Percentiles rank a stretch among this genome's conserved stretches.
Evolutionary conservation across 441 rosid species (phyloP).

Genomic region (Hura crepitans): DNA sequence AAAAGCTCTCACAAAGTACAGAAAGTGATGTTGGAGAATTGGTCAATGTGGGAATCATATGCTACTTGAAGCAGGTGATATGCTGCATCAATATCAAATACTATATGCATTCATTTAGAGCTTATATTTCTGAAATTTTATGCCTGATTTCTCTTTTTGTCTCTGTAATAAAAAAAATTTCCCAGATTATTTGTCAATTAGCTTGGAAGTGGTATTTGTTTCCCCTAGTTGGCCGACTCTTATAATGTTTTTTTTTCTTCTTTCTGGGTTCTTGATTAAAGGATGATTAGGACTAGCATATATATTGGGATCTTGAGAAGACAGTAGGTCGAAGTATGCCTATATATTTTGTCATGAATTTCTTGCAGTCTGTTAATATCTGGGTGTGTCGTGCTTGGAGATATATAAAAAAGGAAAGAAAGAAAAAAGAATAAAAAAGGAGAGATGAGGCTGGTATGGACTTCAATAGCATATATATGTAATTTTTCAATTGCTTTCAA

Average conservation of each 20-base stretch:
- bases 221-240: neutral
- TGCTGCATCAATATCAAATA: constrained; percentile 1
- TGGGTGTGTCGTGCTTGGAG: neutral
- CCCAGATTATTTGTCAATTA: neutral
- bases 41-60: constrained; percentile 95
- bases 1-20: constrained; percentile 85
- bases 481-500: constrained; percentile 5
- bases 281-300: neutral
- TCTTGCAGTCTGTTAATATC: neutral
- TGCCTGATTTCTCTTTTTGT: constrained; percentile 1
- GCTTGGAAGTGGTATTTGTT: neutral
- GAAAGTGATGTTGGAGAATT: constrained; percentile 96
- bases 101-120: constrained; percentile 1
- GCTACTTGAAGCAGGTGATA: constrained; percentile 93
- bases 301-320: neutral
- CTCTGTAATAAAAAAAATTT: neutral
- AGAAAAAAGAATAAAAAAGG: too few relatives aligned
- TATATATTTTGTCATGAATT: neutral
- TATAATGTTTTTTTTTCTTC: neutral
- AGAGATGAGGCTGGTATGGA: neutral
- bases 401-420: neutral
- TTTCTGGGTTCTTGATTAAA: neutral
- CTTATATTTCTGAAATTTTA: neutral
- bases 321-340: neutral
- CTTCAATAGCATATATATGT: neutral